Percentiles rank a stretch among this genome's conserved stretches.
Conservation (phyloP, 2,329 filamentous ascomycete species). For the Aspergillus awamori region DNA sequence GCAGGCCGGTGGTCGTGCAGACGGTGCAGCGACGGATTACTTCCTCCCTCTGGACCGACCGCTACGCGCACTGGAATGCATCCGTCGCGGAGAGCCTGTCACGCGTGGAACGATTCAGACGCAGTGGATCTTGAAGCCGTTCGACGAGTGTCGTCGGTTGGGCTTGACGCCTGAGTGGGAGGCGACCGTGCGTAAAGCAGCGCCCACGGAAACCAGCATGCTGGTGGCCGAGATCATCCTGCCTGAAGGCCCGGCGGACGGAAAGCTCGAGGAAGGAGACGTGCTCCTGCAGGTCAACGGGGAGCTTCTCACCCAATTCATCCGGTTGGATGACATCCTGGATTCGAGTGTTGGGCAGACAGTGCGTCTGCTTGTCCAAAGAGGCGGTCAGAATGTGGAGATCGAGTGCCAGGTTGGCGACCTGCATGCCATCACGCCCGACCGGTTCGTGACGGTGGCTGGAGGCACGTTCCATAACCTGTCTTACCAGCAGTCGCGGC, state of each 20-base stretch:
- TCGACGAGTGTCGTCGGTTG: slow-evolving; percentile 91
- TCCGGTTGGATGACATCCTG: slow-evolving; percentile 85
- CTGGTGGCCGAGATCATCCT: slow-evolving; percentile 94
- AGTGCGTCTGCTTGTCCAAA: slow-evolving; percentile 81
- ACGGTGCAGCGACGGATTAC: slow-evolving; percentile 96
- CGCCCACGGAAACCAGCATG: slow-evolving; percentile 95
- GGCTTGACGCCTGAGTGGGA: slow-evolving; percentile 86
- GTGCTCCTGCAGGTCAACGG: slow-evolving; percentile 91
- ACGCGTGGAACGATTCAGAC: slow-evolving; percentile 96
- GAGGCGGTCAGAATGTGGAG: slow-evolving; percentile 84
- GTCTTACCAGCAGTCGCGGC: slow-evolving; percentile 95
- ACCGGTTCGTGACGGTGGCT: slow-evolving; percentile 91
- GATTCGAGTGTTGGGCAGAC: slow-evolving; percentile 80
- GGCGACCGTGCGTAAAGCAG: slow-evolving; percentile 75
- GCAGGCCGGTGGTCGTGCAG: slow-evolving; percentile 89
- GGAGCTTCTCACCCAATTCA: slow-evolving; percentile 89
- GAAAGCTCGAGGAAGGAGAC: slow-evolving; percentile 90
- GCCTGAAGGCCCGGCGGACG: slow-evolving; percentile 83
- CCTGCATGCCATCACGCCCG: slow-evolving; percentile 90
- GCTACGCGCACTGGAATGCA: slow-evolving; percentile 79
- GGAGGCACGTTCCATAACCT: slow-evolving; percentile 94
- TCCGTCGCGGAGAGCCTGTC: slow-evolving; percentile 74
- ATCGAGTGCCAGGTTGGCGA: slow-evolving; percentile 85
- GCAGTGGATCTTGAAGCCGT: slow-evolving; percentile 95
- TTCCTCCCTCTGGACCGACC: slow-evolving; percentile 93